These are phyloP conservation scores for Euphorbia tirucalli DNA, from an alignment of 345 rosid genomes.

Conservation along the genomic window DNA sequence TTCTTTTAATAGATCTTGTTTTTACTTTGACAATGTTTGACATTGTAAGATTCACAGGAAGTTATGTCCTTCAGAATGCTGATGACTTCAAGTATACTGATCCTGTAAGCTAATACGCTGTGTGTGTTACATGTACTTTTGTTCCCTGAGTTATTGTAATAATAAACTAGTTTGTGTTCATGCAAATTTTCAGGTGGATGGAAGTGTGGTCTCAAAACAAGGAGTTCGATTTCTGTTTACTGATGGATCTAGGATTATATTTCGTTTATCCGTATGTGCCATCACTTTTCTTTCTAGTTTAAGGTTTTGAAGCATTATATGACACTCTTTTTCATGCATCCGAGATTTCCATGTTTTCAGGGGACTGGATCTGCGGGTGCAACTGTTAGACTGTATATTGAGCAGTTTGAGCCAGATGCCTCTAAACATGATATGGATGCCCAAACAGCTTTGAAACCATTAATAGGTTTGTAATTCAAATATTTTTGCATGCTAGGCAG, in stretches of 20 bases:
- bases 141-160: not conserved
- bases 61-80: conserved; percentile 67
- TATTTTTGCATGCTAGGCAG: not conserved
- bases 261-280: conserved; percentile 71
- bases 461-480: conserved; percentile 53
- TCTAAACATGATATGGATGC: conserved; percentile 90
- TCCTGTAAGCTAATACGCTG: conserved; percentile 57
- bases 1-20: conserved; percentile 2
- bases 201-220: conserved; percentile 89
- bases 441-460: conserved; percentile 72
- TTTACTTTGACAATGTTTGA: conserved; percentile 12
- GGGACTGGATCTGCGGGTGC: conserved; percentile 99
- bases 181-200: conserved; percentile 66
- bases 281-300: conserved; percentile 2
- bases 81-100: conserved; percentile 90
- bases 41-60: conserved; percentile 41
- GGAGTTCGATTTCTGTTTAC: conserved; percentile 89
- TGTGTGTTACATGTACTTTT: not conserved
- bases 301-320: conserved; percentile 12
- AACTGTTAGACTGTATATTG: conserved; percentile 75
- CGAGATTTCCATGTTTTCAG: conserved; percentile 30
- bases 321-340: conserved; percentile 12
- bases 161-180: not conserved
- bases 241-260: conserved; percentile 88
- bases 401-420: conserved; percentile 77